A percentile compares a stretch with the other conserved stretches of the same genome.
Evolutionary conservation across 2,329 filamentous ascomycete genomes (phyloP).

Genomic region (Fusarium dimerum): DNA sequence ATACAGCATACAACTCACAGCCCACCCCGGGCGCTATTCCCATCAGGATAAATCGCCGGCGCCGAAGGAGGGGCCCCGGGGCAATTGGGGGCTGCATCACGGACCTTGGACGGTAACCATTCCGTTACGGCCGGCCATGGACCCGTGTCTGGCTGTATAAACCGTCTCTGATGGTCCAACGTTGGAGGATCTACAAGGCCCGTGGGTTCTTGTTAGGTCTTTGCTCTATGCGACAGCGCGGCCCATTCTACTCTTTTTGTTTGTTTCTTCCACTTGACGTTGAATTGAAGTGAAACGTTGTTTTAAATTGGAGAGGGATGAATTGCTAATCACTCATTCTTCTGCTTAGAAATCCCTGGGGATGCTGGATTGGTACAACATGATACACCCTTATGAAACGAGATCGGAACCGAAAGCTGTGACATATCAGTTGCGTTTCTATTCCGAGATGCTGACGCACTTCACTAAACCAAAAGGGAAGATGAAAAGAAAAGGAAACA

Average conservation of each 20-base stretch:
- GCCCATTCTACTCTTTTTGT: neutral
- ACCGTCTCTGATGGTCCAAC: neutral
- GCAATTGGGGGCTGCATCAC: constrained; percentile 1
- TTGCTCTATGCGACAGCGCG: neutral
- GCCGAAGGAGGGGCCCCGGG: neutral
- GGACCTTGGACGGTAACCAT: neutral
- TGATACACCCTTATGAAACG: too few species aligned
- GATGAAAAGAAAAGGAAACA: too few species aligned
- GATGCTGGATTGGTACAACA: too few species aligned
- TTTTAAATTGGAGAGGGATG: too few species aligned
- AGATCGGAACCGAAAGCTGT: too few species aligned
- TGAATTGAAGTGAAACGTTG: neutral
- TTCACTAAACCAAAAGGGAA: too few species aligned
- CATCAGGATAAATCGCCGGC: constrained; percentile 28
- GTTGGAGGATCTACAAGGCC: neutral
- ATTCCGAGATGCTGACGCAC: too few species aligned
- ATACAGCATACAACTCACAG: constrained; percentile 15
- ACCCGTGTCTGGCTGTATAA: neutral
- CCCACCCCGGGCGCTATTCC: constrained; percentile 24
- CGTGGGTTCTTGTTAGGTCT: neutral
- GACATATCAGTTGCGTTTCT: too few species aligned
- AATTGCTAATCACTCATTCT: too few species aligned
- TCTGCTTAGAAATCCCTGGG: too few species aligned
- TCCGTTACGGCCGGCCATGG: neutral
- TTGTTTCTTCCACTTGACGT: neutral